Evolutionary conservation across 257 asterid species (phyloP), one percentile per base, ranked within the genome.

Genomic region (Salvia splendens): DNA sequence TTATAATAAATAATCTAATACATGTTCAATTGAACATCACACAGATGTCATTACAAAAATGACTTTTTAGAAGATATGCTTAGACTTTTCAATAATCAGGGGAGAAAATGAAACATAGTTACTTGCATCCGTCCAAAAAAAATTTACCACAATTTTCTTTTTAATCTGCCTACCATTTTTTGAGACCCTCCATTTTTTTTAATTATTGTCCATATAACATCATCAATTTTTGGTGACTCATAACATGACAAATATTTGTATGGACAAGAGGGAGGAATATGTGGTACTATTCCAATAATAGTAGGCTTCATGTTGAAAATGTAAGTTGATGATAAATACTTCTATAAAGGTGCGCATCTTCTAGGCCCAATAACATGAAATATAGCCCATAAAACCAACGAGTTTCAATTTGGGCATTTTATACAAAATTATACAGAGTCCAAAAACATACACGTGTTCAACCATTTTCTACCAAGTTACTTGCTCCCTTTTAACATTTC

Each of bases 1-100:
- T 42, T 17, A 17, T 24, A 24, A 24, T 24, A 41, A 42, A 11
- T 63, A 54, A 47, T 5, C 14, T 15, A 64, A 64, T 64, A 20
- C 41, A 1, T 30, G 42, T 64, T 51, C 69, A 33, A 48, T 24
- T 62, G 14, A 24, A 6, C 32, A 33, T 48, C 16, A 10, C 20
- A 64, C 69, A 48, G 24, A 14, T 64, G 69, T 64, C 59, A 48
- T 33, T 32, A 49, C 60, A 49, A 10, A 64, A 4, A 8, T 64
- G 69, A 5, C 47, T 33, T 9, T 12, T 64, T 15, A 33, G 16
- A 47, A 49, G 59, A 64, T 49, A 49, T 32, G 69, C 35, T 49
- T 64, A 33, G 40, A 33, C 11, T 63, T 48, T 6, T 46, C 16
- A 54, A 3, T 17, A 49, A 24, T 24, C 30, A 7, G 6, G 16